Evolutionary conservation across 495 filamentous ascomycete species (phyloP).

Genomic region (Hypoxylon fuscum): DNA sequence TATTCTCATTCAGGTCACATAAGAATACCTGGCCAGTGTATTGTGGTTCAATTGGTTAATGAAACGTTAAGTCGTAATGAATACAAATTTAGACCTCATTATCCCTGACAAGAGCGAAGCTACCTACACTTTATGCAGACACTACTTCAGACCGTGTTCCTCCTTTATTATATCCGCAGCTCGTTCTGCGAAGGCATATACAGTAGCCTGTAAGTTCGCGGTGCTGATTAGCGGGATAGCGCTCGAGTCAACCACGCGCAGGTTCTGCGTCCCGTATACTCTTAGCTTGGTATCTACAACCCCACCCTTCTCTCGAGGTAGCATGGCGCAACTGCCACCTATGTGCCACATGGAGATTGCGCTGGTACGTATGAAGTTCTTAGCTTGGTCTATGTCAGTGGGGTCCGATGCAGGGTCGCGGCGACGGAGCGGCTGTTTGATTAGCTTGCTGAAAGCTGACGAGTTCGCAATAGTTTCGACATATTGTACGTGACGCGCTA

Average conservation of each 20-base stretch:
- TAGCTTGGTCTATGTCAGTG: neutral
- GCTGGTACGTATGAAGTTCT: neutral
- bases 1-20: no score
- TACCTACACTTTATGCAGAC: no score
- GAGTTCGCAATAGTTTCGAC: neutral
- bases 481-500: constrained; percentile 50
- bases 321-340: constrained; percentile 42
- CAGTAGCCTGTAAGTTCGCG: constrained; percentile 58
- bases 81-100: no score
- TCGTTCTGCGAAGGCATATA: constrained; percentile 64
- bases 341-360: neutral
- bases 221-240: constrained; percentile 56
- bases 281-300: constrained; percentile 52
- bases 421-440: neutral
- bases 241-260: constrained; percentile 65
- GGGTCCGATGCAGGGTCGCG: neutral
- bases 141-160: neutral
- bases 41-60: no score
- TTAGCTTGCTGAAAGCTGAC: neutral
- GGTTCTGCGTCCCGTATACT: constrained; percentile 55
- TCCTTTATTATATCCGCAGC: constrained; percentile 63
- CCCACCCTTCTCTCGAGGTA: constrained; percentile 46
- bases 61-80: no score
- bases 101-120: no score
- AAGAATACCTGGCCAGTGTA: no score